Base-by-base conservation (phyloP, 208 protist genomes). In the Crithidia expoeki region DNA sequence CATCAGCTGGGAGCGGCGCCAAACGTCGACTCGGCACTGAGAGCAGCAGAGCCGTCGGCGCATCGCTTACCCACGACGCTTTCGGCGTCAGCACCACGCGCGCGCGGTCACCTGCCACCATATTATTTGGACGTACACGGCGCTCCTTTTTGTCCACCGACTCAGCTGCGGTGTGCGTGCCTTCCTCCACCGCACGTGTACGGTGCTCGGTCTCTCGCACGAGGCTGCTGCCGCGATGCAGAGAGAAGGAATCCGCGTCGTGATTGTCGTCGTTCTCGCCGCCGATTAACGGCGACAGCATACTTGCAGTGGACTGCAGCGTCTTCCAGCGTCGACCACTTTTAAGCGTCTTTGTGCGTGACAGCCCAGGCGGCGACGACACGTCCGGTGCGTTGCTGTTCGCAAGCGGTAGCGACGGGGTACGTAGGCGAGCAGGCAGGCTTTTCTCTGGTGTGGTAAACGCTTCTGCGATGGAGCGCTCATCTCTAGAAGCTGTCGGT, bases 31-130 rank as follows among this genome's bases (percentile, higher is more conserved):
- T 67, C 1, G 30, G 61, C 47, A 33, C 5, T 3, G 61, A 67
- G 3, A 67, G 47, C 47, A 67, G 33, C 61, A 47, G 30, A 2
- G 47, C n/a, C 11, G 32, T 47, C 1, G 44, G 32, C 9, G 47
- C 33, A 4, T 67, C 56, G 4, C 36, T 49, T 38, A 62, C 38
- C 56, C 56, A 62, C 38, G 56, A 62, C 10, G 56, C 56, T n/a
- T 62, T 49, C 5, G 36, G 56, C 32, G 56, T 62, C 38, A 62
- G 33, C n/a, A 38, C 33, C 19, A 16, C n/a, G 11, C 23, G 56
- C 10, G 33, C 2, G 9, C 28, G 2, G 25, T 46, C 56, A 25
- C 56, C 38, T 16, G 21, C 12, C 42, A 4, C 42, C 42, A 47
- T 17, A 17, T 47, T 9, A 9, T 17, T 17, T 3, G 42, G 5